A percentile compares a stretch with the other conserved stretches of the same genome.
These are phyloP conservation scores for Trichoderma sp. DNA, from an alignment of 2,329 filamentous ascomycete species.

Conservation along the genomic window DNA sequence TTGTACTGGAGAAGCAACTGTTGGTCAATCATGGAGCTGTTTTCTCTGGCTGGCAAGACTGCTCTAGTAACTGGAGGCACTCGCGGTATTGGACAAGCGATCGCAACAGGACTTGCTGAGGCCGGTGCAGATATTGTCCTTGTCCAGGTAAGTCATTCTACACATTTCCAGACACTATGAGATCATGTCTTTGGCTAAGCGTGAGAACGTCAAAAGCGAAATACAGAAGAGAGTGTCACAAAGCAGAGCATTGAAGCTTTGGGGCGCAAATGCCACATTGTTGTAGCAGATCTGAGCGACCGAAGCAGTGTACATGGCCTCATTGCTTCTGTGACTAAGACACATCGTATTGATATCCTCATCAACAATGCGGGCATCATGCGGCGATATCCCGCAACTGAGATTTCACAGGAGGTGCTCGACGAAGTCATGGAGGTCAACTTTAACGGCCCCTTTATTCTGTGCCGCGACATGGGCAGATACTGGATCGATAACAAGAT, in stretches of 20 bases:
- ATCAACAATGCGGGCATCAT: background rate
- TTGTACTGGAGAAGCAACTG: background rate
- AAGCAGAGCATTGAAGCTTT: background rate
- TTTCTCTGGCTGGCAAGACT: background rate
- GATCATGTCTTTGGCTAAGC: background rate
- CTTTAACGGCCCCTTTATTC: background rate
- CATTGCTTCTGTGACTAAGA: background rate
- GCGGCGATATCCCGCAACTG: background rate
- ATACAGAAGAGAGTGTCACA: background rate
- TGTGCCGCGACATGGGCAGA: constrained; percentile 8
- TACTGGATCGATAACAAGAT: constrained; percentile 11
- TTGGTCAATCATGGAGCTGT: background rate
- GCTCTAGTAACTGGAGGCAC: background rate
- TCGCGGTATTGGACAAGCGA: background rate
- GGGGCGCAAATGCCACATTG: background rate
- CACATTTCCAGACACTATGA: background rate
- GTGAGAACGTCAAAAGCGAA: background rate
- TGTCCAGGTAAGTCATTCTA: background rate
- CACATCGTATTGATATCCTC: background rate
- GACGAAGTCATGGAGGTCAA: constrained; percentile 8
- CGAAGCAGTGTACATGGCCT: background rate
- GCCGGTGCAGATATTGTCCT: constrained; percentile 1
- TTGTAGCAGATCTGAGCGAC: background rate
- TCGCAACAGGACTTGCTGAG: background rate
- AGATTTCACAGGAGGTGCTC: background rate